Evolutionary conservation across 306 rosid genomes (phyloP), one percentile per base, ranked within the genome.

Genomic region (Acacia confusa): DNA sequence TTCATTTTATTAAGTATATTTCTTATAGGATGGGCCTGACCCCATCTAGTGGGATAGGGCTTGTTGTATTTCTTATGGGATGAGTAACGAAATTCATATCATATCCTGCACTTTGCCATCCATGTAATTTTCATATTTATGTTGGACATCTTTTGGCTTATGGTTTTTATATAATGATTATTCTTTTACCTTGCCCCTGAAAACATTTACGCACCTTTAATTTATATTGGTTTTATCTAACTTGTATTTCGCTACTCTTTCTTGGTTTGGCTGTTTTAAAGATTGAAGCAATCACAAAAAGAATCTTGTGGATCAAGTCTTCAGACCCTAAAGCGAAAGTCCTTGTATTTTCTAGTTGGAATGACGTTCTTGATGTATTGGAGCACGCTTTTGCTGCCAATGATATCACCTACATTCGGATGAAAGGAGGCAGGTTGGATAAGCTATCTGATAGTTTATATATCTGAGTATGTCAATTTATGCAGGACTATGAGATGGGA

Each of bases 381-480:
- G 97, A 92, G 83, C 97, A 93, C 73, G 95, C 99, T 70, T 93
- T 95, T 82, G 75, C 84, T 45, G 88, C 92, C 52, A 95, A 93
- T 78, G 78, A 70, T 73, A 90, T 93, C 76, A 87, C 89, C 77
- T 89, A 20, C 82, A 71, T 90, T 77, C 90, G 94, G 71, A 92
- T 95, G 99, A 95, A 95, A 81, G 99, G 99, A 74, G 99, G 99
- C 91, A 95, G 99, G 98, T 92, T 80, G 79, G 84, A 70, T 27
- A 74, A 78, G 75, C 63, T 77, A 60, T 64, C 47, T 34, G 28
- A 38, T 84, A 58, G 58, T 43, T 57, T 69, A 32, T 64, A 60
- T 68, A 13, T 13, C 71, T 60, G 41, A 19, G 61, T 70, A 38
- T 40, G 63, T 73, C 34, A 40, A 71, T 38, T 76, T 83, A 73